These are phyloP conservation scores for Rosa lucieae DNA, from an alignment of 306 rosid genomes.

Conservation along the genomic window DNA sequence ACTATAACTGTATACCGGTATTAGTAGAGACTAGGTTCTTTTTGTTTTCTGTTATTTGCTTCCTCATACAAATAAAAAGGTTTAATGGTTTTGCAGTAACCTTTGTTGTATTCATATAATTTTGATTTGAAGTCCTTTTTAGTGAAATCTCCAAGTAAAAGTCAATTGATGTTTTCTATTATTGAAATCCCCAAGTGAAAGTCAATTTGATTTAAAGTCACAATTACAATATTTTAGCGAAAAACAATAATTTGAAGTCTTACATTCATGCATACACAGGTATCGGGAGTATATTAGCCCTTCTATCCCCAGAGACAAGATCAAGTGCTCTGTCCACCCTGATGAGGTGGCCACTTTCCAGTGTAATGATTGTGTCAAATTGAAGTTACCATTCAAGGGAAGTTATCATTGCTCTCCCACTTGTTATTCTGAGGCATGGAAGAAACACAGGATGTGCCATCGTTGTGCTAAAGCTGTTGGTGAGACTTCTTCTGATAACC, in stretches of 20 bases:
- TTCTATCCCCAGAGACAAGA: background rate
- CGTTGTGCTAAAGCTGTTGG: background rate
- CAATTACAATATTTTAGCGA: no score
- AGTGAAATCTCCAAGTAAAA: no score
- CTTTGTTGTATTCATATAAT: background rate
- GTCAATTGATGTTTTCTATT: no score
- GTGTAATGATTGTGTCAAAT: conserved; percentile 21
- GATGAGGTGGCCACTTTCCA: conserved; percentile 13
- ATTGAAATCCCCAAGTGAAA: background rate
- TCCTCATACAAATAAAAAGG: no score
- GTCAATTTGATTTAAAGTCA: no score
- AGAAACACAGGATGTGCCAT: conserved; percentile 21
- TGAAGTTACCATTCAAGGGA: conserved; percentile 18
- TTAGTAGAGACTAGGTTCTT: no score
- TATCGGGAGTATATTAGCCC: background rate
- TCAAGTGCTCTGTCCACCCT: conserved; percentile 23
- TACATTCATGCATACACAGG: conserved; percentile 2
- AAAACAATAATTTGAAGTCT: no score
- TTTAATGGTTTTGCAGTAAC: no score
- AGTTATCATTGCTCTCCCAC: conserved; percentile 25
- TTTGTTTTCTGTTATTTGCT: no score
- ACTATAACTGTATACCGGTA: no score
- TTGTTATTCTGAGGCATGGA: conserved; percentile 25
- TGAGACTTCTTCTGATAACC: background rate
- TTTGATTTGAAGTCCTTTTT: no score